Conservation (phyloP, 768 basidiomycete genomes). For the Mycena venus region DNA sequence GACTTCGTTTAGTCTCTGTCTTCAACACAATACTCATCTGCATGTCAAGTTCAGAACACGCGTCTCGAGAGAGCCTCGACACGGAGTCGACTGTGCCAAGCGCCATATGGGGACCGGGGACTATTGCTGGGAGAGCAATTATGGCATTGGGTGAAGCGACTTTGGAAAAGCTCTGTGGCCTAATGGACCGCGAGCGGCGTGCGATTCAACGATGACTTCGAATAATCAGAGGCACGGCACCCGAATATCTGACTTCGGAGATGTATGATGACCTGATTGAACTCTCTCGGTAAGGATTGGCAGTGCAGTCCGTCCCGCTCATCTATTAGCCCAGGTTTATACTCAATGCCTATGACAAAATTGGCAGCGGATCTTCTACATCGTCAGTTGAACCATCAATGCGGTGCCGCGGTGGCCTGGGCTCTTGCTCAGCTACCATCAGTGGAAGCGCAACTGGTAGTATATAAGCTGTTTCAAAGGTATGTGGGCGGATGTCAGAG, state of each 20-base stretch:
- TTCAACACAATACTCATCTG: no score
- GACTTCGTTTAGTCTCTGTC: no score
- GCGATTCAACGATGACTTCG: neutral
- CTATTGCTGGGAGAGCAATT: constrained; percentile 2
- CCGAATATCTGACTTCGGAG: neutral
- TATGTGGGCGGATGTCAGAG: neutral
- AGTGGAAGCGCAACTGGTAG: neutral
- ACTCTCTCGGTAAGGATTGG: neutral
- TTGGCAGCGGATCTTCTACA: neutral
- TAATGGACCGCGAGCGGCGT: neutral
- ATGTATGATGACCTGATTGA: constrained; percentile 6
- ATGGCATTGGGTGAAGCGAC: constrained; percentile 12
- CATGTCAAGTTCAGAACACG: no score
- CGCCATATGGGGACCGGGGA: constrained; percentile 19
- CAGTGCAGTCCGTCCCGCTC: no score
- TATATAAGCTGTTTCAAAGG: neutral
- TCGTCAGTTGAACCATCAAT: neutral
- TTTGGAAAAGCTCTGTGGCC: neutral
- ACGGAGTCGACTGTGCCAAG: constrained; percentile 13
- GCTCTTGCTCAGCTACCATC: neutral
- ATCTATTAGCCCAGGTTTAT: neutral
- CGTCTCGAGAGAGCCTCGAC: neutral
- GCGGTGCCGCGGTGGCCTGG: neutral
- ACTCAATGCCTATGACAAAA: neutral
- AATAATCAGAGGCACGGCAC: neutral